Evolutionary conservation across 2,329 filamentous ascomycete species (phyloP).

Genomic region (Corniculantispora saksenae): DNA sequence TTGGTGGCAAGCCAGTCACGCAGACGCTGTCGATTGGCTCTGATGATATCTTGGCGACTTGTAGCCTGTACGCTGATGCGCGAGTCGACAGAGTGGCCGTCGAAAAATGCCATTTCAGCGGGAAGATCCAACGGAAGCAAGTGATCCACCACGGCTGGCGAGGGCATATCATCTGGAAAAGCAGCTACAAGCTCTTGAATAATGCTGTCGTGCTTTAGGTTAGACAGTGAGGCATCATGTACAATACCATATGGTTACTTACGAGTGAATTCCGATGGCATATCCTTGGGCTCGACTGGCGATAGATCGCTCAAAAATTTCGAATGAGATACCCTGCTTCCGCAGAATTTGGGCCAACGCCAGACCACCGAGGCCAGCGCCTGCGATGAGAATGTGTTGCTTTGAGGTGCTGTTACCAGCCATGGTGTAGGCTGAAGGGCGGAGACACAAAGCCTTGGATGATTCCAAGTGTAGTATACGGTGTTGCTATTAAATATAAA

Average conservation of each 20-base stretch:
- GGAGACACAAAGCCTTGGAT: too few species aligned
- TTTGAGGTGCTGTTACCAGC: not conserved
- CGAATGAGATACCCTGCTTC: slow-evolving; percentile 34
- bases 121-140: slow-evolving; percentile 28
- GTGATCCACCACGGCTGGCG: slow-evolving; percentile 25
- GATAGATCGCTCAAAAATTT: slow-evolving; percentile 38
- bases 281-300: slow-evolving; percentile 30
- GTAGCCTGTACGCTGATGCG: slow-evolving; percentile 26
- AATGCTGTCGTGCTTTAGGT: slow-evolving; percentile 1
- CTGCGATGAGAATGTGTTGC: slow-evolving; percentile 40
- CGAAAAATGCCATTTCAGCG: slow-evolving; percentile 25
- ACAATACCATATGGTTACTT: not conserved
- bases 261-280: slow-evolving; percentile 34
- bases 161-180: slow-evolving; percentile 17
- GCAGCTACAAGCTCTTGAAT: slow-evolving; percentile 23
- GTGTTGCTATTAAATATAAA: too few species aligned
- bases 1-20: slow-evolving; percentile 28
- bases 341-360: slow-evolving; percentile 42
- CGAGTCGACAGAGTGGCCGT: slow-evolving; percentile 10
- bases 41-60: slow-evolving; percentile 29
- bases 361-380: slow-evolving; percentile 44
- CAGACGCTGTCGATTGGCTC: slow-evolving; percentile 30
- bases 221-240: not conserved
- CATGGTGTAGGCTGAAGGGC: not conserved
- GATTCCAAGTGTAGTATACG: too few species aligned